Conservation (phyloP, 495 filamentous ascomycete species). For the Tuber aestivum region DNA sequence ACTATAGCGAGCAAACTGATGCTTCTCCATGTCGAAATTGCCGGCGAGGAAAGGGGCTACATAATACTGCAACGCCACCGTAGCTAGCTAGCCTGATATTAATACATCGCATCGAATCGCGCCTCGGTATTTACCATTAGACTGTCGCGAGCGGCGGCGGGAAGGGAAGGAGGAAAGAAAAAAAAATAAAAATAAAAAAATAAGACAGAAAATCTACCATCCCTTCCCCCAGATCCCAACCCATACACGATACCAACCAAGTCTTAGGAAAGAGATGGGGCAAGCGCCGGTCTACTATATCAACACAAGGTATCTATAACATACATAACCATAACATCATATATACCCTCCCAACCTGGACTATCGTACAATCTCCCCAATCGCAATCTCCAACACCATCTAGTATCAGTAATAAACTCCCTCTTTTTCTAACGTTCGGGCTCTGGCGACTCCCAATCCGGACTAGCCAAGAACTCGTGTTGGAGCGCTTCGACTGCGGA, state of each 20-base stretch:
- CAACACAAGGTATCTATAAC: conserved; percentile 6
- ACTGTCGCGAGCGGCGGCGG: neutral
- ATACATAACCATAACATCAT: neutral
- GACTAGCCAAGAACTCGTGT: conserved; percentile 62
- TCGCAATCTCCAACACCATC: neutral
- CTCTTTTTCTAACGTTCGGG: neutral
- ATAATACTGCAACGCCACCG: neutral
- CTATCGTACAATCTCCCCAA: neutral
- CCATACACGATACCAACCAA: neutral
- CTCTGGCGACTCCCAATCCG: conserved; percentile 1
- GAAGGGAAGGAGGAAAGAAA: neutral
- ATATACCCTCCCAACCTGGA: neutral
- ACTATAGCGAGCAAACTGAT: neutral
- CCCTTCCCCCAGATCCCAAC: neutral
- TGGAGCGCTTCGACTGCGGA: conserved; percentile 63
- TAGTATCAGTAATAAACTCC: neutral
- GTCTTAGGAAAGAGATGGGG: neutral
- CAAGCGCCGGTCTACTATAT: neutral
- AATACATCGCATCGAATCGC: neutral
- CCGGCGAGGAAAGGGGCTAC: neutral
- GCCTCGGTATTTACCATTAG: neutral
- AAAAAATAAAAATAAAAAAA: neutral
- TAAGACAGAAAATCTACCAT: neutral
- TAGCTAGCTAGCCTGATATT: neutral
- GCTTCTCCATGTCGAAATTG: neutral